phyloP scores from a whole-genome alignment of 208 protist species.

The Crithidia sp. region DNA sequence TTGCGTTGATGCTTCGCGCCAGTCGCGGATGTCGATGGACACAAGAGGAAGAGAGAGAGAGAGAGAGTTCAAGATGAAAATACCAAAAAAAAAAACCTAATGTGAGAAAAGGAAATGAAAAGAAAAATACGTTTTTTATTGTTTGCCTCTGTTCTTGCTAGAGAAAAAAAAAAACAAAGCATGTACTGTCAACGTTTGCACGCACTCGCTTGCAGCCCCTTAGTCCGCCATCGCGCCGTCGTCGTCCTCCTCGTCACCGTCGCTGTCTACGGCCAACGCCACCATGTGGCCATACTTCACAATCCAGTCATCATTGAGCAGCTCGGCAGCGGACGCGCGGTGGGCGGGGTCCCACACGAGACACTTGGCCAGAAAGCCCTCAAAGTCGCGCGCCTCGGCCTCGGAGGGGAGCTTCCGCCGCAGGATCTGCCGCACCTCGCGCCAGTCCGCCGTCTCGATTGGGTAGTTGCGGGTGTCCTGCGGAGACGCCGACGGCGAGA shows the following conservation, averaged over 20 bases:
- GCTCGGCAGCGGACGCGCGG: constrained; percentile 38
- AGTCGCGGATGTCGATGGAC: too few species aligned
- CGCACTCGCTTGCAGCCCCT: too few species aligned
- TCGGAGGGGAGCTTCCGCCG: constrained; percentile 29
- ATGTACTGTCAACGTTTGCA: too few species aligned
- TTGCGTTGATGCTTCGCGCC: too few species aligned
- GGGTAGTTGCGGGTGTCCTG: constrained; percentile 30
- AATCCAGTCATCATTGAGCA: constrained; percentile 50
- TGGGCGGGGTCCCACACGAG: constrained; percentile 62
- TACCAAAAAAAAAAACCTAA: too few species aligned
- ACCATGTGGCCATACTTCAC: constrained; percentile 26
- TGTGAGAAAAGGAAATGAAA: too few species aligned
- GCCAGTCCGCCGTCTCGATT: constrained; percentile 42
- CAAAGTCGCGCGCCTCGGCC: constrained; percentile 46
- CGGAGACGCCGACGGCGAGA: not conserved
- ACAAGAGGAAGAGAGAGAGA: too few species aligned
- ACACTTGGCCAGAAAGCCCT: constrained; percentile 44
- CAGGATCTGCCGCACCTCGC: constrained; percentile 36
- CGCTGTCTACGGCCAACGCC: constrained; percentile 11
- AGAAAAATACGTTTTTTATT: too few species aligned
- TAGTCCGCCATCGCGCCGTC: not conserved
- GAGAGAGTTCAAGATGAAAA: too few species aligned
- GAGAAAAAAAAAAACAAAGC: too few species aligned
- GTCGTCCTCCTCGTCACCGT: not conserved
- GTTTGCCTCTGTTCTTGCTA: too few species aligned